Evolutionary conservation across 306 rosid species (phyloP), one percentile per base, ranked within the genome.

Genomic region (Albizia julibrissin): DNA sequence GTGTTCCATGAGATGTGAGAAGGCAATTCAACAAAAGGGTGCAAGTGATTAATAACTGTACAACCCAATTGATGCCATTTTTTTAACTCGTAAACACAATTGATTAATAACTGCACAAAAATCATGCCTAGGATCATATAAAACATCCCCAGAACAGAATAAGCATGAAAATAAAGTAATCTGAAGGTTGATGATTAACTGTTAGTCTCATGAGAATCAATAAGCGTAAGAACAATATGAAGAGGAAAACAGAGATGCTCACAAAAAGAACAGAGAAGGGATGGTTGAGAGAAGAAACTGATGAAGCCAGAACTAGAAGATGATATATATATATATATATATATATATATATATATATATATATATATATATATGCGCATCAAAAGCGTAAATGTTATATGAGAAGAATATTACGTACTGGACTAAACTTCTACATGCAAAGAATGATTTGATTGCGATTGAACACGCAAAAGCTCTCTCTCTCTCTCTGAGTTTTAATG

Each of bases 371-470:
- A 82, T 50, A 39, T 9, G 9, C 21, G 22, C 61, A 52, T 61
- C 2, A 31, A 13, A 64, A 64, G 9, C 11, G 1, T 64, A 26
- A 64, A 62, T 62, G 68, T 34, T 11, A 12, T 22, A 58, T 3
- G 16, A 59, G 67, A 12, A 62, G 68, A 62, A 27, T 62, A 26
- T 27, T 62, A 62, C 68, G 33, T 12, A 11, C 10, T 62, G 68
- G 68, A 27, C 59, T 52, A 5, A 8, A 54, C 68, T 62, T 24
- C 34, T 34, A 61, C 16, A 87, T 86, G 90, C 86, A 81, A 18
- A 85, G 87, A 85, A 77, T 79, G 89, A 91, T 86, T 52, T 81
- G 89, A 91, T 86, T 52, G 87, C 70, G 67, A 86, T 85, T 78
- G 79, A 79, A 76, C 85, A 75, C 85, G 72, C 85, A 61, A 21